These are phyloP conservation scores for Phytophthora ohioensis DNA, from an alignment of 352 stramenopile genomes.

Conservation along the genomic window DNA sequence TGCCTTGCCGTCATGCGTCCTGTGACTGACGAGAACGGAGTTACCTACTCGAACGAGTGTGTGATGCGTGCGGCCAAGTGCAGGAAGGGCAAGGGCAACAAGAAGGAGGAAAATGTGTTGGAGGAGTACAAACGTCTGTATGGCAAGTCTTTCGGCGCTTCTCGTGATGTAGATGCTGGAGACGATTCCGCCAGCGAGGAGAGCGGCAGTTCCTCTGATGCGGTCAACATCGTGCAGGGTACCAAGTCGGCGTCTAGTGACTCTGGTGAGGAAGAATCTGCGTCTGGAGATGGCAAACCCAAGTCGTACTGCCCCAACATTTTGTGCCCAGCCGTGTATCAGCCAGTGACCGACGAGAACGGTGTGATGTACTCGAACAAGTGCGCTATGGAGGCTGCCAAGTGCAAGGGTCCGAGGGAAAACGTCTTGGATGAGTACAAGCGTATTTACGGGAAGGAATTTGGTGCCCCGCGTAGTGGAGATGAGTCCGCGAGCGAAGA, in stretches of 20 bases:
- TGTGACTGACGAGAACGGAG: constrained; percentile 30
- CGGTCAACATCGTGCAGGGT: not conserved
- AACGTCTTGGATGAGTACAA: constrained; percentile 31
- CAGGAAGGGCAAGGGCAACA: constrained; percentile 23
- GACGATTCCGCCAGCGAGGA: constrained; percentile 12
- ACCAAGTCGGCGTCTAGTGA: not conserved
- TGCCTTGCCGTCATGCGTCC: constrained; percentile 22
- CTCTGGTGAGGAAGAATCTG: constrained; percentile 4
- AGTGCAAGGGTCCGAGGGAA: constrained; percentile 42
- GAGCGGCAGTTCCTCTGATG: not conserved
- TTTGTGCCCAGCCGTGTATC: constrained; percentile 38
- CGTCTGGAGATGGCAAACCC: constrained; percentile 1
- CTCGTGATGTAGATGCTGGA: constrained; percentile 1
- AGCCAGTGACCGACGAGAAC: constrained; percentile 42
- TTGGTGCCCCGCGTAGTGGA: constrained; percentile 5
- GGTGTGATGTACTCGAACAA: constrained; percentile 44
- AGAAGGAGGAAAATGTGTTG: constrained; percentile 3
- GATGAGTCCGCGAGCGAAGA: constrained; percentile 2
- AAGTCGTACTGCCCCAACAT: constrained; percentile 25
- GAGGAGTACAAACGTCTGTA: constrained; percentile 29
- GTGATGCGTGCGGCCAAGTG: constrained; percentile 23
- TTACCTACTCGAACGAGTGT: constrained; percentile 25
- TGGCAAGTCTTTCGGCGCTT: constrained; percentile 18
- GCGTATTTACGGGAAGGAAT: constrained; percentile 28
- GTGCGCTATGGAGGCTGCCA: constrained; percentile 39